A percentile compares a stretch with the other conserved stretches of the same genome.
Conservation (phyloP, 208 protist genomes). For the Naegleria gruberi region DNA sequence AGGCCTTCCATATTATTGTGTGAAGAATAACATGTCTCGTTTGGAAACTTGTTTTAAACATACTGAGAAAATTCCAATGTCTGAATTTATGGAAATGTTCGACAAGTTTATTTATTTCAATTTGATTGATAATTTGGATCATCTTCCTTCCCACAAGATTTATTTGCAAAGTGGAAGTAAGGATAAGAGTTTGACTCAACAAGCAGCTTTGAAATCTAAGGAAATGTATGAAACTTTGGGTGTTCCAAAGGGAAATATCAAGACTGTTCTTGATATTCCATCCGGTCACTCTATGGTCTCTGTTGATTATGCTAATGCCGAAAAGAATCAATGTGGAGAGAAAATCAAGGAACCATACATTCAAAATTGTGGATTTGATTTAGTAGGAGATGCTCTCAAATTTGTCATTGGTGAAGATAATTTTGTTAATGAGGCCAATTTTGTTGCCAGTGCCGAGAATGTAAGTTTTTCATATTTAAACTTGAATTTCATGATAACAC, state of each 20-base stretch:
- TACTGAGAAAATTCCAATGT: neutral
- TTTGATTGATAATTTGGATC: constrained; percentile 15
- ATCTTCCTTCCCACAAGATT: constrained; percentile 5
- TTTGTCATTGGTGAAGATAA: neutral
- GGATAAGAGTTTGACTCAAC: constrained; percentile 20
- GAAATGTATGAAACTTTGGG: neutral
- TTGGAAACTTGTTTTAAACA: neutral
- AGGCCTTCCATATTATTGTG: neutral
- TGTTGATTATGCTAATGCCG: neutral
- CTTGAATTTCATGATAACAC: neutral
- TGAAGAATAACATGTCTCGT: neutral
- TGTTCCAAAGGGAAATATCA: neutral
- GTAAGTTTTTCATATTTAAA: too few species aligned
- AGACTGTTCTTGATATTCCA: constrained; percentile 17
- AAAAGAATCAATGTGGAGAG: neutral
- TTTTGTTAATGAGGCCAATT: neutral
- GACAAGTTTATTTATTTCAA: neutral
- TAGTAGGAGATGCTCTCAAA: neutral
- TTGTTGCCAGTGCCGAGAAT: too few species aligned
- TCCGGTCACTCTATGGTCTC: constrained; percentile 34
- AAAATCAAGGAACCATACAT: neutral
- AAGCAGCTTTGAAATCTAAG: neutral
- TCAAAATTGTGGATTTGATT: neutral
- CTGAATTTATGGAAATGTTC: neutral
- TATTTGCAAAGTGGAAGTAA: constrained; percentile 13